Evolutionary conservation across 257 asterid genomes (phyloP), one percentile per base, ranked within the genome.

Genomic region (Voacanga thouarsii): DNA sequence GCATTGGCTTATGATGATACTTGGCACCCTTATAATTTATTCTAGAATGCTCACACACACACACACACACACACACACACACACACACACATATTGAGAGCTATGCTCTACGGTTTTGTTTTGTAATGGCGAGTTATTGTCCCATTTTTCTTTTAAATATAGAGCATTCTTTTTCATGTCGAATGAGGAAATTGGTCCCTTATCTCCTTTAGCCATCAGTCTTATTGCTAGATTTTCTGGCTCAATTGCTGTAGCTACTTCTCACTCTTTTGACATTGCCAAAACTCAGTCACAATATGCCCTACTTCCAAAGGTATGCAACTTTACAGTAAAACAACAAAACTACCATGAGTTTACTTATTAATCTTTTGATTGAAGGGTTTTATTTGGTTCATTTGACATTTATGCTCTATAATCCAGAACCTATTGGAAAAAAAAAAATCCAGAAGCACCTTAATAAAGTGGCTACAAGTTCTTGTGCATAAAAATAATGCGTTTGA

Each of bases 141-240:
- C 33, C 37, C 44, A 12, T 71, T 23, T 39, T 16, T 44, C 19
- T 59, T 63, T 37, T 57, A 19, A 37, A 33, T 39, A 49, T 33
- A 63, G 79, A 51, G 41, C 12, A n/a, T 30, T 66, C 33, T 45
- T 59, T 76, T 87, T 83, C 88, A 95, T 98, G 83, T 72, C 81
- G n/a, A 86, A 89, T 83, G 88, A 83, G 79, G 98, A 96, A 80
- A 89, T 89, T 73, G 98, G 97, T 51, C 97, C 96, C 28, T 82
- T 96, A 83, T 89, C 98, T 81, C 98, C 98, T 74, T 72, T 89
- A 79, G 93, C 96, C 80, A 89, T 92, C 77, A 92, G 90, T 76
- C 90, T 96, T 63, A 89, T 92, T 3, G 98, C 97, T 85, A 98
- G 98, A 74, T 87, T 96, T 85, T 93, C 98, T 71, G 99, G 98